Evolutionary conservation across 1,284 basidiomycete species (phyloP).

Genomic region (Cryptococcus hybrid): DNA sequence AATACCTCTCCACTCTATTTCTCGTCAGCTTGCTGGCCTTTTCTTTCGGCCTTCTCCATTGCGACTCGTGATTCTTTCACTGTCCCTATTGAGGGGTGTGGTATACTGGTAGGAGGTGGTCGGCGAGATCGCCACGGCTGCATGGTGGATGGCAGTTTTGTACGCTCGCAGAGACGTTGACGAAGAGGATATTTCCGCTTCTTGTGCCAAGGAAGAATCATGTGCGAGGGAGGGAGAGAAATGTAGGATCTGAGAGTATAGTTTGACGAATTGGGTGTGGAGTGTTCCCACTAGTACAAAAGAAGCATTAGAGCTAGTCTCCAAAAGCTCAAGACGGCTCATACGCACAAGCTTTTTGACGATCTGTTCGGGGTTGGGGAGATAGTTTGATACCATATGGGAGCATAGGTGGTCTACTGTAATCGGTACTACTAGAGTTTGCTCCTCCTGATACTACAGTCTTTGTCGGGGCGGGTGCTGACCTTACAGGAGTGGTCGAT

Average conservation of each 20-base stretch:
- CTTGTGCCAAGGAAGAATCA: constrained; percentile 35
- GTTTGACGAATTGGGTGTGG: constrained; percentile 38
- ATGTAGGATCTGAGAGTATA: constrained; percentile 35
- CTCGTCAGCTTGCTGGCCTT: constrained; percentile 60
- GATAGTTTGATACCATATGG: constrained; percentile 18
- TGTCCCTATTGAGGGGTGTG: constrained; percentile 77
- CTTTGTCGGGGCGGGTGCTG: neutral
- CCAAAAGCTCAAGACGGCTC: neutral
- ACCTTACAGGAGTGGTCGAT: neutral
- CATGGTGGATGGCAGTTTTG: constrained; percentile 46
- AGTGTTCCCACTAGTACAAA: constrained; percentile 30
- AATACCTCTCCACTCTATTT: constrained; percentile 56
- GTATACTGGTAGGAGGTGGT: constrained; percentile 58
- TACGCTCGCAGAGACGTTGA: constrained; percentile 40
- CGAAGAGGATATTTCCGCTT: constrained; percentile 32
- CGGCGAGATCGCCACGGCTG: constrained; percentile 56
- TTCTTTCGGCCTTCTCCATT: constrained; percentile 52
- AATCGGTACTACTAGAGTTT: neutral
- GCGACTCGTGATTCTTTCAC: constrained; percentile 64
- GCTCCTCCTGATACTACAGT: neutral
- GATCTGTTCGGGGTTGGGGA: constrained; percentile 34
- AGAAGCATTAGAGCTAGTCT: neutral
- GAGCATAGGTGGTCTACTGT: constrained; percentile 16
- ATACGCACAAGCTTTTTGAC: constrained; percentile 38
- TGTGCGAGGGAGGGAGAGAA: constrained; percentile 36